Evolutionary conservation across 2,329 filamentous ascomycete species (phyloP).

Genomic region (Raffaelea arxii): DNA sequence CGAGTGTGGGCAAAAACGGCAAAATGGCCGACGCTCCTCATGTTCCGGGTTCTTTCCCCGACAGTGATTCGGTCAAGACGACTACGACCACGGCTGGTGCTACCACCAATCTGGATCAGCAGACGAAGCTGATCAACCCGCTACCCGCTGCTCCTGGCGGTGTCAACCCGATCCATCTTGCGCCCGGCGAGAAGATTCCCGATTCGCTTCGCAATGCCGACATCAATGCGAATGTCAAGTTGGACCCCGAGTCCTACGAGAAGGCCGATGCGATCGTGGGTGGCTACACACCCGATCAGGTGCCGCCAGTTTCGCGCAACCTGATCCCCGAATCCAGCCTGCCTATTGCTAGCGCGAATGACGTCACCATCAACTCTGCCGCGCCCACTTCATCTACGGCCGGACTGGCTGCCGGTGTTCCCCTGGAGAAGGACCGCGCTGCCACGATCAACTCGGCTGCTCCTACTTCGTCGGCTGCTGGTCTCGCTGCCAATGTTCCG

Average conservation of each 20-base stretch:
- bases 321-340: constrained; percentile 78
- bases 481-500: constrained; percentile 58
- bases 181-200: constrained; percentile 74
- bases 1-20: not conserved
- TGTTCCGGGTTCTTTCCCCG: not conserved
- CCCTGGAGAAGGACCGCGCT: constrained; percentile 43
- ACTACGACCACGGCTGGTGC: constrained; percentile 24
- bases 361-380: constrained; percentile 42
- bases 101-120: constrained; percentile 36
- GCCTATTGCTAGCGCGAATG: constrained; percentile 42
- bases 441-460: constrained; percentile 40
- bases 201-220: constrained; percentile 58
- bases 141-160: constrained; percentile 52
- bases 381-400: constrained; percentile 55
- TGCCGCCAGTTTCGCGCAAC: constrained; percentile 49
- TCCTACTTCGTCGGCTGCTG: constrained; percentile 55
- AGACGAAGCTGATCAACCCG: constrained; percentile 46
- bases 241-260: constrained; percentile 81
- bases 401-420: constrained; percentile 56
- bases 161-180: constrained; percentile 72
- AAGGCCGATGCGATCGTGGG: constrained; percentile 58
- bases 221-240: constrained; percentile 59
- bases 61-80: not conserved
- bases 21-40: constrained; percentile 3
- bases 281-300: constrained; percentile 27